A percentile compares a stretch with the other conserved stretches of the same genome.
Evolutionary conservation across 495 filamentous ascomycete species (phyloP).

Genomic region (Hypoxylon fuscum): DNA sequence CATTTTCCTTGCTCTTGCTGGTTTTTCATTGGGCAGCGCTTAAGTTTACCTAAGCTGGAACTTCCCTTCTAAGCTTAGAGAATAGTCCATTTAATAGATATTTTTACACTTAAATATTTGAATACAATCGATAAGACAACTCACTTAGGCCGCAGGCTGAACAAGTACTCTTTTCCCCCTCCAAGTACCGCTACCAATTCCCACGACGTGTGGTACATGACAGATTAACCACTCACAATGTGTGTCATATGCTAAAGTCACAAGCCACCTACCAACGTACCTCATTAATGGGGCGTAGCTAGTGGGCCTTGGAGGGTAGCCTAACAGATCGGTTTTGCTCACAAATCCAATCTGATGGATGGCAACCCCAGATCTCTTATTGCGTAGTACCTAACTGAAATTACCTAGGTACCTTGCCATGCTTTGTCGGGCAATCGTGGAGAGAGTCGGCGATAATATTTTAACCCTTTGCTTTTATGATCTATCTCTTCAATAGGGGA

Average conservation of each 20-base stretch:
- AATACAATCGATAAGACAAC: constrained; percentile 19
- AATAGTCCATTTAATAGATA: not conserved
- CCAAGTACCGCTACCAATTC: constrained; percentile 28
- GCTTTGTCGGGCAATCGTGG: not conserved
- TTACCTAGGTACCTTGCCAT: not conserved
- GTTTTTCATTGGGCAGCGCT: constrained; percentile 5
- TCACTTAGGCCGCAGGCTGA: not conserved
- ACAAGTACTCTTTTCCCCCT: constrained; percentile 12
- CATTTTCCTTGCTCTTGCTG: no score
- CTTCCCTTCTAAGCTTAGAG: constrained; percentile 13
- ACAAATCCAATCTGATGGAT: constrained; percentile 28
- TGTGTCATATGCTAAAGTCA: constrained; percentile 44
- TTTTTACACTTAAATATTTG: not conserved
- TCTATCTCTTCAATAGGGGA: not conserved
- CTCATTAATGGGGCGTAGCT: constrained; percentile 29
- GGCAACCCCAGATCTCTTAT: not conserved
- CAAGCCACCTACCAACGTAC: constrained; percentile 32
- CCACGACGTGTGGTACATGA: constrained; percentile 26
- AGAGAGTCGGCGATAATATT: constrained; percentile 2
- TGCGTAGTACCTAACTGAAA: not conserved
- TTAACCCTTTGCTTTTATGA: not conserved
- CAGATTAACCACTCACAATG: constrained; percentile 28
- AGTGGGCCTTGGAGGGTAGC: constrained; percentile 1
- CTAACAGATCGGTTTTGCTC: constrained; percentile 7
- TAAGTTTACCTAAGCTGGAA: not conserved